These are phyloP conservation scores for Lindgomyces ingoldianus DNA, from an alignment of 495 filamentous ascomycete species.

Conservation along the genomic window DNA sequence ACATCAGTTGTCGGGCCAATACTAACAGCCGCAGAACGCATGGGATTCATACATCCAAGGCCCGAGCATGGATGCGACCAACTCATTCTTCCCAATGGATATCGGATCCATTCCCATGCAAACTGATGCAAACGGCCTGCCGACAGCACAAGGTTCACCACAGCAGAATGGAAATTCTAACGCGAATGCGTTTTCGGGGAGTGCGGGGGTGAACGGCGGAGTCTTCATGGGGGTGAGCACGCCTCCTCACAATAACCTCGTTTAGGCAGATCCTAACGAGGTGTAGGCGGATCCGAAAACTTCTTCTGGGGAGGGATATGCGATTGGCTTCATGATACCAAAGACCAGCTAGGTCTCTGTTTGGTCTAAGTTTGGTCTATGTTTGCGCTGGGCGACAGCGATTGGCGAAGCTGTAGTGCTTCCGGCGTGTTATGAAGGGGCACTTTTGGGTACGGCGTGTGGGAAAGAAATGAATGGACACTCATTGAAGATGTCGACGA, in stretches of 20 bases:
- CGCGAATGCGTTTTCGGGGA: conserved; percentile 26
- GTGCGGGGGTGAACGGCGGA: conserved; percentile 26
- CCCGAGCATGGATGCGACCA: conserved; percentile 38
- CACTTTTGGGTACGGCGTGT: background rate
- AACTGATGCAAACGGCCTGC: conserved; percentile 21
- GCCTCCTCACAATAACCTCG: background rate
- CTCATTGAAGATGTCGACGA: background rate
- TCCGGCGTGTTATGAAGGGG: too few relatives aligned
- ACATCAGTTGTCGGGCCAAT: too few relatives aligned
- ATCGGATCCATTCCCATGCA: conserved; percentile 22
- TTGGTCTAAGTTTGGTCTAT: background rate
- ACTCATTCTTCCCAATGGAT: conserved; percentile 44
- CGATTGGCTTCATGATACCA: conserved; percentile 32
- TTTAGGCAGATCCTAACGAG: conserved; percentile 2
- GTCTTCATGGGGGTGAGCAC: conserved; percentile 37
- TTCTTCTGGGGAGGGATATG: conserved; percentile 16
- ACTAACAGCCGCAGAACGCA: conserved; percentile 35
- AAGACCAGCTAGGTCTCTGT: conserved; percentile 4
- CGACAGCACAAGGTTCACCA: background rate
- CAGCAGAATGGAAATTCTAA: conserved; percentile 5
- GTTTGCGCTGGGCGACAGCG: too few relatives aligned
- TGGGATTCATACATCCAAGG: conserved; percentile 50
- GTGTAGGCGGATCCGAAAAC: conserved; percentile 23
- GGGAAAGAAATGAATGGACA: background rate
- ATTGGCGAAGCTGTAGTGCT: background rate